Base-by-base conservation (phyloP, 1,139 yeast species). In the Trichomonascaceae sp. region DNA sequence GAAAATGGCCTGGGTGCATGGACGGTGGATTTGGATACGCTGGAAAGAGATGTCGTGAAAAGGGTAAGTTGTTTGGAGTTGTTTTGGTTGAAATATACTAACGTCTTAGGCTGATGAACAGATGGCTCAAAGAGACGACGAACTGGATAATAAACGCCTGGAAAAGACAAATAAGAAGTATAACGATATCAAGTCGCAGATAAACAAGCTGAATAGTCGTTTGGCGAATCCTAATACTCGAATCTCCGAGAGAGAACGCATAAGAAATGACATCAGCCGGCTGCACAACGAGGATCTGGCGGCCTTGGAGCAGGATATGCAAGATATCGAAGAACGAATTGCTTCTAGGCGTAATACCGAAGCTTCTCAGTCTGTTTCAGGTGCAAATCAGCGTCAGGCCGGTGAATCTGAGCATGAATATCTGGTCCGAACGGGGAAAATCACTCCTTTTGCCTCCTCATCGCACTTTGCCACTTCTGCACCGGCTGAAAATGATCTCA, bases 371-470 rank as follows among this genome's bases (percentile, higher is more conserved):
- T 48, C 49, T 43, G 54, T 49, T 4, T 41, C 50, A 2, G 47
- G 47, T 0, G 61, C 56, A 1, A 60, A 61, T 1, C 68, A 67
- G 17, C 75, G 67, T 56, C 73, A 80, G 6, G 81, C 86, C 0
- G 87, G 81, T 20, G 99, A 93, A 65, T 71, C 87, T 0, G 88
- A 87, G 62, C 81, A 81, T 55, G 98, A 91, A 53, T 93, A 72
- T 65, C 74, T 93, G 58, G 80, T 93, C 0, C 76, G 99, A 59
- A 91, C 91, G 0, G 99, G 99, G 45, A 85, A 89, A 66, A 83
- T 90, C 55, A 93, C 99, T 0, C 99, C 99, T 0, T 93, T 93
- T 74, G 96, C 97, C 10, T 82, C 82, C 45, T 75, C 82, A 18
- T 75, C 78, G 41, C 81, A 79, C 4, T 87, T 87, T 59, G 57